These are phyloP conservation scores for Moringa oleifera DNA, from an alignment of 345 rosid genomes.

Conservation along the genomic window DNA sequence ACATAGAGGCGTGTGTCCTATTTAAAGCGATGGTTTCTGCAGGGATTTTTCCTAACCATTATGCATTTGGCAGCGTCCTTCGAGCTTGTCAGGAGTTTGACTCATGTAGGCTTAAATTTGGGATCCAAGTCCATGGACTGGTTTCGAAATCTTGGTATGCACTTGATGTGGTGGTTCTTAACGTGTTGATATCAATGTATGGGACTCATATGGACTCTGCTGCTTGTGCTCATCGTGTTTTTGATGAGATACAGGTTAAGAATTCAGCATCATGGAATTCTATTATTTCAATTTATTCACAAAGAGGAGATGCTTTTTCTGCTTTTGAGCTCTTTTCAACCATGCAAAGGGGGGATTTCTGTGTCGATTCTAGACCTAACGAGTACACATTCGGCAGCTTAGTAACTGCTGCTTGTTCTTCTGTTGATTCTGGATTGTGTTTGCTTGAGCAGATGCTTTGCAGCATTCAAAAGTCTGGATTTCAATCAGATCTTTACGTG, in stretches of 20 bases:
- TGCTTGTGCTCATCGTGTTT: constrained; percentile 44
- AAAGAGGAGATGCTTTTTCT: constrained; percentile 40
- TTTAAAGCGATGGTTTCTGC: constrained; percentile 52
- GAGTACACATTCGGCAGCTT: constrained; percentile 88
- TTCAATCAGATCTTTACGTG: constrained; percentile 63
- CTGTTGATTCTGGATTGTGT: constrained; percentile 34
- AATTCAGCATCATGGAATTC: constrained; percentile 74
- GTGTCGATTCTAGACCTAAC: constrained; percentile 44
- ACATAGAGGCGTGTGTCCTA: constrained; percentile 40
- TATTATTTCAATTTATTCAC: constrained; percentile 64
- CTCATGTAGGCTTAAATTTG: constrained; percentile 39
- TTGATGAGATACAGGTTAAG: constrained; percentile 51
- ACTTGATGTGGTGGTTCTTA: constrained; percentile 50
- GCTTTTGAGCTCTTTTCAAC: constrained; percentile 59
- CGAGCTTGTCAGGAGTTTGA: constrained; percentile 63
- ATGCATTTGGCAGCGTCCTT: constrained; percentile 64
- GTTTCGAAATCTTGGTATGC: constrained; percentile 46
- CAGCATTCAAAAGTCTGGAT: constrained; percentile 57
- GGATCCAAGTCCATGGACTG: constrained; percentile 72
- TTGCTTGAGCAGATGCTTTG: constrained; percentile 76
- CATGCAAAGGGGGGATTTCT: constrained; percentile 46
- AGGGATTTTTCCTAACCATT: constrained; percentile 47
- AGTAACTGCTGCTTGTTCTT: constrained; percentile 59
- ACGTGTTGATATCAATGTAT: constrained; percentile 74
- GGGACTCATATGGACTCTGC: constrained; percentile 42